Percentiles rank a stretch among this genome's conserved stretches.
These are phyloP conservation scores for Brettanomyces nanus DNA, from an alignment of 805 yeast genomes.

Conservation along the genomic window DNA sequence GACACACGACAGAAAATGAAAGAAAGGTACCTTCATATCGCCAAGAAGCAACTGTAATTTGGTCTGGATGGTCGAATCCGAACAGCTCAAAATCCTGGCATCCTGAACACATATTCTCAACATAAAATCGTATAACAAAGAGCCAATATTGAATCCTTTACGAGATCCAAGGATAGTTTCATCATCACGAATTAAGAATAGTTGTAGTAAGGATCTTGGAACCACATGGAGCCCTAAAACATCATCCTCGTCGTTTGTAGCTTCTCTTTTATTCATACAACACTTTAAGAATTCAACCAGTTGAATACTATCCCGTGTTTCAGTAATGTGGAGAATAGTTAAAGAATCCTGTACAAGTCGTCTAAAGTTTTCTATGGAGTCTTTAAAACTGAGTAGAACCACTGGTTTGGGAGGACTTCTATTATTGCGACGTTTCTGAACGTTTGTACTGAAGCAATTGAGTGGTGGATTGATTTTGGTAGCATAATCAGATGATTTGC, in stretches of 20 bases:
- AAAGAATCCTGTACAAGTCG: constrained; percentile 31
- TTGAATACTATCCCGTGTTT: constrained; percentile 22
- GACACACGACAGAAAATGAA: constrained; percentile 34
- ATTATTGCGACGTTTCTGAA: constrained; percentile 41
- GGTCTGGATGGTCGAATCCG: constrained; percentile 8
- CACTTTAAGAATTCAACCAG: constrained; percentile 18
- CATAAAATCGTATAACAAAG: constrained; percentile 26
- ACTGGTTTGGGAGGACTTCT: constrained; percentile 35
- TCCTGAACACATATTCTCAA: constrained; percentile 17
- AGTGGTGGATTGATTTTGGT: constrained; percentile 8
- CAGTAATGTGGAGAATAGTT: constrained; percentile 25
- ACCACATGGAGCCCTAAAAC: constrained; percentile 34
- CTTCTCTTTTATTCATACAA: constrained; percentile 20
- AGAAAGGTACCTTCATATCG: constrained; percentile 40
- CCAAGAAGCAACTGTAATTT: constrained; percentile 26
- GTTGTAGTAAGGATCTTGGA: constrained; percentile 56
- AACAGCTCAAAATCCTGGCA: constrained; percentile 12
- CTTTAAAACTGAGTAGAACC: constrained; percentile 15
- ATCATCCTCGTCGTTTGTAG: constrained; percentile 20
- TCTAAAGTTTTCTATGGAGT: constrained; percentile 12
- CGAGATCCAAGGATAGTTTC: constrained; percentile 45
- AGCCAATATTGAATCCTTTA: constrained; percentile 26
- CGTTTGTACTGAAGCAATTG: constrained; percentile 37
- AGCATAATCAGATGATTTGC: not conserved
- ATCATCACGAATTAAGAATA: constrained; percentile 56